Conservation (phyloP, 371 early-diverging fungal species). For the Choanephora cucurbitarum region DNA sequence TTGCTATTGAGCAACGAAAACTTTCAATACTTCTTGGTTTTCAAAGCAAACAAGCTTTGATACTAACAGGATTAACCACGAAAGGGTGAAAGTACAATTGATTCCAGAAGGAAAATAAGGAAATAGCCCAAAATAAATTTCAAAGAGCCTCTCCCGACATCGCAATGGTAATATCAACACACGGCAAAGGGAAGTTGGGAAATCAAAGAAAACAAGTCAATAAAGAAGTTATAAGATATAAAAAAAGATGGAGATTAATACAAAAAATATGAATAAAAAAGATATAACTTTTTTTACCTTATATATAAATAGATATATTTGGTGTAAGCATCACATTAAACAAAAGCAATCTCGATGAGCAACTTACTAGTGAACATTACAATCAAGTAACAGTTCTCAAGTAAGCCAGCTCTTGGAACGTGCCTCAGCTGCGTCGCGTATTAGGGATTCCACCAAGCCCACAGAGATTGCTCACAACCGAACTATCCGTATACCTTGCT, state of each 20-base stretch:
- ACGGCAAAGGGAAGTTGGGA: not conserved
- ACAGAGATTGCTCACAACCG: slow-evolving; percentile 18
- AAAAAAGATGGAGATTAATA: slow-evolving; percentile 10
- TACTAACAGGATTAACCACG: slow-evolving; percentile 11
- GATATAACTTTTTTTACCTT: not conserved
- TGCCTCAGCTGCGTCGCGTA: slow-evolving; percentile 10
- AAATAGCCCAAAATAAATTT: slow-evolving; percentile 8
- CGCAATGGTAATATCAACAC: slow-evolving; percentile 9
- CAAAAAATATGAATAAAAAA: not conserved
- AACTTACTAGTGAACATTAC: not conserved
- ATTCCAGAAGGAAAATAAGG: slow-evolving; percentile 4
- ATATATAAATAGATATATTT: no score
- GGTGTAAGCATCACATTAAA: not conserved
- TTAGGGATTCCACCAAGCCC: slow-evolving; percentile 17
- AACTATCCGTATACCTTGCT: slow-evolving; percentile 16
- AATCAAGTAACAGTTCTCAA: no score
- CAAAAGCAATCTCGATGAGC: slow-evolving; percentile 1
- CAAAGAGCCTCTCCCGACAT: slow-evolving; percentile 10
- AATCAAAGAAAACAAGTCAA: slow-evolving; percentile 8
- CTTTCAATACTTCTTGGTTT: slow-evolving; percentile 5
- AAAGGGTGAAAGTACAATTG: slow-evolving; percentile 11
- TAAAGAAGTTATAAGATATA: slow-evolving; percentile 2
- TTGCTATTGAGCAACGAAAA: slow-evolving; percentile 4
- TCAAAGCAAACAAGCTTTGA: slow-evolving; percentile 4
- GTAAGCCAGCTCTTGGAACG: not conserved